Evolutionary conservation across 306 rosid genomes (phyloP), one percentile per base, ranked within the genome.

Genomic region (Ziziphus jujuba): DNA sequence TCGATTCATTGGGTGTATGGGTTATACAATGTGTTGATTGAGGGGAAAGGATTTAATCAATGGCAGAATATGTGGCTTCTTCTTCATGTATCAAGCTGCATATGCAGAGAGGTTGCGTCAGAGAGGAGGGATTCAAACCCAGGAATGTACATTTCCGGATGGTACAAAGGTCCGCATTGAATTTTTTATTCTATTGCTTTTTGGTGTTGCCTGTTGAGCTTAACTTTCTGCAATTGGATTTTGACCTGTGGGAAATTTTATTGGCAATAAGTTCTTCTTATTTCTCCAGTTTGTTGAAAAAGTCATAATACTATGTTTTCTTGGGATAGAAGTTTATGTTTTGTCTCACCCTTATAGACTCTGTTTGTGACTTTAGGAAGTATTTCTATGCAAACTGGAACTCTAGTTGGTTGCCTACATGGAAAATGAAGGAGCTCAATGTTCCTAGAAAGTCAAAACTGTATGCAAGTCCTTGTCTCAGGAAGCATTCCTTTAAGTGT

Each of bases 51-150:
- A 34, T 67, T 57, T 50, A 44, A 70, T 22, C 63, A 52, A 92
- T 92, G 98, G 91, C 88, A 43, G 91, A 86, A 70, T 86, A 74
- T 64, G 84, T 87, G 75, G 76, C 85, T 40, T 80, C 86, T 19
- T 76, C 88, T 19, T 70, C 84, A 54, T 81, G 72, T 76, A 38
- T 81, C 50, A 89, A 79, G 87, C 80, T 84, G 68, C 79, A 70
- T 44, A 66, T 62, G 61, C 82, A 58, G 78, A 77, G 70, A 67
- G 68, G 79, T 56, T 66, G 66, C 12, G 20, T 71, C 67, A 28
- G 24, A 43, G 70, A 54, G 49, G 79, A 75, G 61, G 69, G 65
- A 36, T 69, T 71, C 54, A 23, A 75, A 22, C 66, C 63, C 58
- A 66, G 57, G 60, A 62, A 61, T 64, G 28, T 72, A 7, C 73